Percentiles rank a stretch among this genome's conserved stretches.
These are phyloP conservation scores for Metschnikowia hibisci DNA, from an alignment of 805 yeast species.

Conservation along the genomic window DNA sequence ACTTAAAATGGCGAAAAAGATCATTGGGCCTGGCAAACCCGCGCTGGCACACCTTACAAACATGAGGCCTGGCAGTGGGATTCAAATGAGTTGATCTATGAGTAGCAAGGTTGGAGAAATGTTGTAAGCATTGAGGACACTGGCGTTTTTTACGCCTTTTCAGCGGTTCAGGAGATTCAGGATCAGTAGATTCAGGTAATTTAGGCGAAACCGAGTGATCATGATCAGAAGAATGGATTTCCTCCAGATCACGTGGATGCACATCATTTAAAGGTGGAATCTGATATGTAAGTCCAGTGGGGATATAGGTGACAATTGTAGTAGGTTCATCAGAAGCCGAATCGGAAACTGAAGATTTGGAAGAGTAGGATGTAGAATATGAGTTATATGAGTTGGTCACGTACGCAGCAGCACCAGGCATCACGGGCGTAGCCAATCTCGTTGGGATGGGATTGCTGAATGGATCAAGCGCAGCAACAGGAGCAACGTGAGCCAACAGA, in stretches of 20 bases:
- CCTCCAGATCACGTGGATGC: not conserved
- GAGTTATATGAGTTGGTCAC: not conserved
- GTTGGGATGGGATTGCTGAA: not conserved
- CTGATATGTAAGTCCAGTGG: not conserved
- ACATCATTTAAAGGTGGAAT: not conserved
- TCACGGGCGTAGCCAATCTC: not conserved
- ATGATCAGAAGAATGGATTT: not conserved
- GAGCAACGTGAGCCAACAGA: not conserved
- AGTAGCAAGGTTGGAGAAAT: constrained; percentile 76
- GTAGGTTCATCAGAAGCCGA: not conserved
- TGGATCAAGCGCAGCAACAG: not conserved
- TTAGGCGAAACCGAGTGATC: constrained; percentile 1
- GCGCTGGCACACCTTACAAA: constrained; percentile 72
- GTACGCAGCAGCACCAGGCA: not conserved
- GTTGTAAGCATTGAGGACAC: constrained; percentile 65
- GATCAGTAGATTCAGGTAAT: not conserved
- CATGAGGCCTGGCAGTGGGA: constrained; percentile 70
- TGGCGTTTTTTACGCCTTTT: constrained; percentile 62
- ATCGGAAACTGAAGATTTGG: constrained; percentile 2
- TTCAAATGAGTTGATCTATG: constrained; percentile 76
- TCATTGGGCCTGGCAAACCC: constrained; percentile 90
- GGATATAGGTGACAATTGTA: not conserved
- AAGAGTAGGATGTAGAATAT: constrained; percentile 1
- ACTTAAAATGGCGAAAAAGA: constrained; percentile 75
- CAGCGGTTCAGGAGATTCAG: constrained; percentile 18